Conservation (phyloP, 2,329 filamentous ascomycete species). For the Curvularia sp. region DNA sequence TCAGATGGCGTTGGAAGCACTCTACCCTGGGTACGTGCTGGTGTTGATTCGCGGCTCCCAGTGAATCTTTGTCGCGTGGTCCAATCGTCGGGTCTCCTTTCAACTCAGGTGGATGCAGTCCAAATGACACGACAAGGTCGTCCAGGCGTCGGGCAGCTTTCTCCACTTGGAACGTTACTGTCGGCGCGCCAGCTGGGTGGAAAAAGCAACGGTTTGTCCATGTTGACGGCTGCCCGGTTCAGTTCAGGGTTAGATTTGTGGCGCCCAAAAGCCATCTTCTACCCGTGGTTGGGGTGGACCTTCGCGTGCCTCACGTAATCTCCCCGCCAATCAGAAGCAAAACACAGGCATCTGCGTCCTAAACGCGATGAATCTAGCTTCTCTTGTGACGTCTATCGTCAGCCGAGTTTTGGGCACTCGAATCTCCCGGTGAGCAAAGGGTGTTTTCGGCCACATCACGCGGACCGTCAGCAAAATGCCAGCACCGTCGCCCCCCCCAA, state of each 20-base stretch:
- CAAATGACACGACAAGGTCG: constrained; percentile 1
- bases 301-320: constrained; percentile 25
- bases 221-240: constrained; percentile 3
- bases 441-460: constrained; percentile 3
- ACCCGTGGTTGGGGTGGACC: constrained; percentile 12
- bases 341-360: not conserved
- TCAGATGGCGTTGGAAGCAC: not conserved
- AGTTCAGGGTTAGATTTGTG: constrained; percentile 15
- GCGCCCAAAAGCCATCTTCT: constrained; percentile 12
- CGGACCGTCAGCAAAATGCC: constrained; percentile 32
- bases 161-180: constrained; percentile 10
- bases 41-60: constrained; percentile 1
- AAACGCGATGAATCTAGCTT: constrained; percentile 1
- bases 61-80: constrained; percentile 6
- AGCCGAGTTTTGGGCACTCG: constrained; percentile 3
- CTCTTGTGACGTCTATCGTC: constrained; percentile 4
- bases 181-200: constrained; percentile 6
- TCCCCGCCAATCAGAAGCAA: constrained; percentile 18
- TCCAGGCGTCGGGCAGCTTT: constrained; percentile 2
- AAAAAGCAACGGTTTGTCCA: constrained; percentile 6
- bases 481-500: constrained; percentile 44
- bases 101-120: not conserved
- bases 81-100: constrained; percentile 3
- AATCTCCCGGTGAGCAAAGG: constrained; percentile 2
- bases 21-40: not conserved